These are phyloP conservation scores for Limnanthes douglasii DNA, from an alignment of 345 rosid species.

Conservation along the genomic window DNA sequence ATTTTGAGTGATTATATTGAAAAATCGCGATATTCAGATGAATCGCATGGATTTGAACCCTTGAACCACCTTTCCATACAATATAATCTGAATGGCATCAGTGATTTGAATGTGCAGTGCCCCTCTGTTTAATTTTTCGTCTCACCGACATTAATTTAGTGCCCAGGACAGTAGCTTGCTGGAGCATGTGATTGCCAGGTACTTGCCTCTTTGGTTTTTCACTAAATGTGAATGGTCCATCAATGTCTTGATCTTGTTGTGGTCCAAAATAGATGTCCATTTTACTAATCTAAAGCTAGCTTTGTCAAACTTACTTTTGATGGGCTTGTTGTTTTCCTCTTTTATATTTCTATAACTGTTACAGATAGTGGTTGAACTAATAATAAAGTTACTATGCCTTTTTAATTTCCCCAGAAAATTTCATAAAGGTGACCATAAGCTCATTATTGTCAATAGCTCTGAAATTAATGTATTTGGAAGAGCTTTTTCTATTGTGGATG, in stretches of 20 bases:
- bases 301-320: neutral
- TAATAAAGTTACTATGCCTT: no score
- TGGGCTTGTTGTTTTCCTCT: no score
- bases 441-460: no score
- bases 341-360: no score
- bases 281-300: neutral
- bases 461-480: no score
- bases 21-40: no score
- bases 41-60: neutral
- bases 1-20: no score
- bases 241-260: neutral
- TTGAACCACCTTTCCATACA: neutral
- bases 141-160: neutral
- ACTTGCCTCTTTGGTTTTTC: neutral
- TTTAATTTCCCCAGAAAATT: no score
- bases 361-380: no score
- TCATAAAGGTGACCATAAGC: no score
- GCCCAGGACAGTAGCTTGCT: neutral
- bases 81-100: neutral
- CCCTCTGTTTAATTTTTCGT: neutral
- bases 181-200: constrained; percentile 9
- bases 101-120: neutral
- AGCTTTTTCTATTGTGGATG: no score
- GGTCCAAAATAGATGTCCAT: neutral
- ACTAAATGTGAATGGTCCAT: neutral